Evolutionary conservation across 345 rosid species (phyloP), one percentile per base, ranked within the genome.

Genomic region (Eucalyptus viminalis): DNA sequence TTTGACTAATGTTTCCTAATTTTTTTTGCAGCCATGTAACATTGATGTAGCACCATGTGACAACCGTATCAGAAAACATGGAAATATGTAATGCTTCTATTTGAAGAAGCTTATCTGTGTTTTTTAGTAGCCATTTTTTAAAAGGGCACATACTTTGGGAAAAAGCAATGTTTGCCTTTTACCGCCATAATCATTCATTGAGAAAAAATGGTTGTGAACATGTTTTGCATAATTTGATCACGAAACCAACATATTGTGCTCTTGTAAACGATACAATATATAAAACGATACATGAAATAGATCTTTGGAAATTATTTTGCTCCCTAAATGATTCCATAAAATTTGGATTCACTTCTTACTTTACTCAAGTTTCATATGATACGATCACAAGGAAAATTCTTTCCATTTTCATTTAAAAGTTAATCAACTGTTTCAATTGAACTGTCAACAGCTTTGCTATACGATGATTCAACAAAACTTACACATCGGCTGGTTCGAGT

Each of bases 401-500:
- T 56, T 56, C 27, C 27, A 56, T 22, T 56, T 56, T 56, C 62
- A 56, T 56, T 56, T 1, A 56, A 9, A 56, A 22, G 25, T 56
- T 22, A 56, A 56, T 2, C 56, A 56, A 56, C 13, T 22, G 13
- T 56, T 56, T 56, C 0, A 4, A 56, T 56, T 9, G 62, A 56
- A 56, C 6, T 4, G 1, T 56, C 27, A 24, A 56, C 1, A 22
- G 62, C 27, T 56, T 56, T 5, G 0, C 13, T 9, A 8, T 56
- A 56, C 27, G 0, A 56, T 56, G 27, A 9, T 56, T 5, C 1
- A 0, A 56, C 62, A 56, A 56, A 56, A 56, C 62, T 2, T 0
- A 56, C 60, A 22, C 60, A 22, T 27, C 6, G 27, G 12, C 27
- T 56, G 6, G 60, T 56, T 56, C 12, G 60, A 56, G 27, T 56